Evolutionary conservation across 2,329 filamentous ascomycete genomes (phyloP), one percentile per base, ranked within the genome.

Genomic region (Trichoderma polysporum): DNA sequence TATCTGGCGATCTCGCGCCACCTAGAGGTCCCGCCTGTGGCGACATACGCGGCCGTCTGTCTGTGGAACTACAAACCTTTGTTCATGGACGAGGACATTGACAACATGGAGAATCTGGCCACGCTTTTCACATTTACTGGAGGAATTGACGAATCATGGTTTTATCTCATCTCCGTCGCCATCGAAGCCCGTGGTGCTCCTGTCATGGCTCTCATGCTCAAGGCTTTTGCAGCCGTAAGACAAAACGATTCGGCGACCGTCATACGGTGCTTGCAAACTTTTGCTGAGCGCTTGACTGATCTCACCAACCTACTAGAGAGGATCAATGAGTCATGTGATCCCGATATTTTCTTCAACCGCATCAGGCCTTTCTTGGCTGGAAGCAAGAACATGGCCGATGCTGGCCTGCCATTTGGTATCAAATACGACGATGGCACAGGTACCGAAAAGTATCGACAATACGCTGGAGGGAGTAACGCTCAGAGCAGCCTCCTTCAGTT

Each of bases 21-120:
- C 69, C 86, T 99, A 19, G 92, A 98, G 74, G 84, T 99, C 29
- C 94, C 92, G 7, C 92, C 94, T 1, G 94, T 99, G 31, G 95
- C 94, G 56, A 97, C 94, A 19, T 99, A 97, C 76, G 93, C 95
- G 7, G 92, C 91, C 8, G 84, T 97, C 4, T 94, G 92, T 71
- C 84, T 99, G 29, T 99, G 95, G 95, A 99, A 99, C 80, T 98
- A 93, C 84, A 94, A 94, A 79, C 92, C 94, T 0, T 86, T 98
- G 64, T 97, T 98, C 75, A 81, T 88, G 68, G 88, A 92, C 69
- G 94, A 97, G 77, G 86, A 87, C 39, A 88, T 95, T 66, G 92
- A 96, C 74, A 88, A 88, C 70, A 85, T 98, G 53, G 90, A 95
- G 74, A 98, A 99, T 73, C 85, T 99, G 66, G 89, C 92, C 47